Conservation (phyloP, 495 filamentous ascomycete genomes). For the Lasiosphaeria miniovina region DNA sequence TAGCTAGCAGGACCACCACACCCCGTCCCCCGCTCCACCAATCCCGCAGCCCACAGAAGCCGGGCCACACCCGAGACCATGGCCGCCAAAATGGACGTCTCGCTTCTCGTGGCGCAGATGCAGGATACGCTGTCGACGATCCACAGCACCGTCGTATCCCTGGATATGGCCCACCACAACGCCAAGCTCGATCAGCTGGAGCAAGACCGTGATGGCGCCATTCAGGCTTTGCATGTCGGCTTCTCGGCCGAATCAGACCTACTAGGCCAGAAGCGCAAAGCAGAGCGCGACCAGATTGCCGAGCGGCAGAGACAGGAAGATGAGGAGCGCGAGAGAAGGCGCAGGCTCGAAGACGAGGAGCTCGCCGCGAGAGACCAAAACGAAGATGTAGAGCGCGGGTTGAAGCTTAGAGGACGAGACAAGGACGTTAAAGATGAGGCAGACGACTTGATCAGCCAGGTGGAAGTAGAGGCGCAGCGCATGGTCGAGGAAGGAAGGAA, state of each 20-base stretch:
- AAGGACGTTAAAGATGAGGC: constrained; percentile 29
- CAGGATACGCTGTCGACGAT: constrained; percentile 36
- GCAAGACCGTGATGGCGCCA: constrained; percentile 21
- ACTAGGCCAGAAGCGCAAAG: constrained; percentile 17
- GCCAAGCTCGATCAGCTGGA: constrained; percentile 32
- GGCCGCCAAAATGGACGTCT: constrained; percentile 27
- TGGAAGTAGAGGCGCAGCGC: constrained; percentile 29
- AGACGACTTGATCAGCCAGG: constrained; percentile 24
- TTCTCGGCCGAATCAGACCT: constrained; percentile 26
- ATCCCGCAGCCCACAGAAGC: background rate
- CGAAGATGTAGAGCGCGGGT: constrained; percentile 26
- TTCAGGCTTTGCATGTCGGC: constrained; percentile 22
- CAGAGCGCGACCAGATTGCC: constrained; percentile 25
- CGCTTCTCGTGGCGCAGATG: constrained; percentile 33
- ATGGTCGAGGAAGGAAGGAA: constrained; percentile 24
- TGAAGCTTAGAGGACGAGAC: constrained; percentile 20
- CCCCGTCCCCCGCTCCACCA: background rate
- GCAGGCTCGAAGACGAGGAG: constrained; percentile 32
- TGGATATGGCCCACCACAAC: constrained; percentile 28
- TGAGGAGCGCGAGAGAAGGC: constrained; percentile 28
- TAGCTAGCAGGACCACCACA: too few relatives aligned
- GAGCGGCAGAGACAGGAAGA: constrained; percentile 32
- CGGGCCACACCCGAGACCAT: background rate
- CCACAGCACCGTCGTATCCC: constrained; percentile 24
- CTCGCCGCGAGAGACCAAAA: constrained; percentile 14